Evolutionary conservation across 2,329 filamentous ascomycete species (phyloP), one percentile per base, ranked within the genome.

Genomic region (Periglandula ipomoeae): DNA sequence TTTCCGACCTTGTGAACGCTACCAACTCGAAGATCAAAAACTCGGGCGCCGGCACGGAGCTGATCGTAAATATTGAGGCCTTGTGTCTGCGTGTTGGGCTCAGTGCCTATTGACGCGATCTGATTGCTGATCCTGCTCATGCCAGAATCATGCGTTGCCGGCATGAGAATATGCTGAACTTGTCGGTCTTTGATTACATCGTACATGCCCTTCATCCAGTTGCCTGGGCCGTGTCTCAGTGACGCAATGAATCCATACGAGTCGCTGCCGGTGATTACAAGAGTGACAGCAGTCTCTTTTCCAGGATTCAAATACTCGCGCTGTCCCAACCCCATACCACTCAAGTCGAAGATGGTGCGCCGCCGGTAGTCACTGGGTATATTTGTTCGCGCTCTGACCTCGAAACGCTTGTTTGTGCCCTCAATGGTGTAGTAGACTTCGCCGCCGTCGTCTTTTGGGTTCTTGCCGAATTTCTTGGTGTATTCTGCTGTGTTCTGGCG

Each of bases 111-210:
- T 32, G 64, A 59, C 1, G 37, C 32, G 4, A 70, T 69, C 13
- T 58, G 54, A 42, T 55, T 48, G 13, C 59, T 66, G 51, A 71
- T 70, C 1, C 52, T 61, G 22, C 63, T 67, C 71, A 76, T 75
- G n/a, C 71, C 73, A 0, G 71, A 63, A 50, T 75, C 70, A 51
- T 76, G 72, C 3, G 70, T 66, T 8, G 72, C 73, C 0, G 72
- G 72, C 63, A 76, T 69, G 44, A 69, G 64, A 17, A 76, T 62
- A 26, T 74, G 65, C 46, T 68, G 67, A 0, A 76, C 56, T 1
- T 64, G 65, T 10, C 72, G 65, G 51, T 63, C 59, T 34, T 59
- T 58, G 51, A 67, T 66, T 3, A 60, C 57, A 17, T 61, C 48
- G 49, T 64, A 61, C 9, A 66, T 55, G 5, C 50, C 48, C 30